Base-by-base conservation (phyloP, 352 stramenopile species). In the Phytophthora idaei region DNA sequence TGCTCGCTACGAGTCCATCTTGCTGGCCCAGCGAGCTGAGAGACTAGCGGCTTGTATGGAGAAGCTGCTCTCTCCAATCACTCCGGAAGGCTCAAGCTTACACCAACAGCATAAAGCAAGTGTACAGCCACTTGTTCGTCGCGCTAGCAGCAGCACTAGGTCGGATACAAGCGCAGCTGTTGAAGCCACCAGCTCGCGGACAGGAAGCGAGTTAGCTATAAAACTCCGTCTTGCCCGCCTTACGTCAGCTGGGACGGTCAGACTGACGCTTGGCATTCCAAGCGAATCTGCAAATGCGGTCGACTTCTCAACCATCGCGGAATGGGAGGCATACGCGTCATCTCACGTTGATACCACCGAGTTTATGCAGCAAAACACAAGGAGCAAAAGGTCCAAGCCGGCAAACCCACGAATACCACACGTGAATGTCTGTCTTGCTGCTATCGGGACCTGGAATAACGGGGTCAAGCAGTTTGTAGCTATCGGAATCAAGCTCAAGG, bases 401-500 rank as follows among this genome's bases (percentile, higher is more conserved):
- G 7, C 32, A 29, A 56, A 34, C 5, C 47, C 47, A 27, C 53
- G 25, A 36, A 55, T 78, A 41, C 67, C 67, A 25, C n/a, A 10
- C 8, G 71, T 84, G 67, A 82, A 82, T 63, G 48, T 85, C 25
- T 79, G 74, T 31, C 21, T 85, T 11, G 63, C 62, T 27, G 62
- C 69, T 5, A 68, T 76, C 17, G 84, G 84, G 2, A 83, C 71
- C 6, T 83, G 78, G 66, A 53, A 80, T n/a, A 81, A 86, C 25
- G 69, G 70, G 1, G 76, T 92, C 28, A 74, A 87, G 42, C 76
- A 83, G 14, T 90, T 86, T 51, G 72, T 85, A 10, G 77, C 65
- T 2, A 73, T 97, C 5, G 85, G 81, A 3, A 66, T 83, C 25
- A 66, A 79, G 34, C 71, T 97, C 2, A 70, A 80, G 50, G 54